Evolutionary conservation across 495 filamentous ascomycete genomes (phyloP), one percentile per base, ranked within the genome.

Genomic region (Xylaria castorea): DNA sequence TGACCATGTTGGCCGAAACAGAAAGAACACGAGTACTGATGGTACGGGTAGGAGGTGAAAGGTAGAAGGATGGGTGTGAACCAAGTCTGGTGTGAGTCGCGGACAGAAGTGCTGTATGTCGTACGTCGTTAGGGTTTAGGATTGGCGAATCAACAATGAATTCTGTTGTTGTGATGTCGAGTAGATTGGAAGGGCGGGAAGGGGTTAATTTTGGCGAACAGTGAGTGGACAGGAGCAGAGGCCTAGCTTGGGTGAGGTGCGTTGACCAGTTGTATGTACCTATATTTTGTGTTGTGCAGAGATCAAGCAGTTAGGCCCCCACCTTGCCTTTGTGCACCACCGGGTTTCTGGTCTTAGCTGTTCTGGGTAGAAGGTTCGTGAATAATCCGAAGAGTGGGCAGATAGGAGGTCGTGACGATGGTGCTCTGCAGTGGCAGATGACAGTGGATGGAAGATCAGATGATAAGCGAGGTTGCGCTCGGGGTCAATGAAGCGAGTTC

Each of bases 1-100:
- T 91, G 62, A 94, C 92, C 94, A 97, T 97, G 40, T 71, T 91
- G 75, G 64, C 12, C 30, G 64, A 64, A 38, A 46, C 40, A 44
- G 57, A 57, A 69, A 2, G 64, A 51, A 14, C 0, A 14, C 25
- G 53, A 25, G 51, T 60, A 42, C n/a, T n/a, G n/a, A n/a, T n/a
- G 16, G 36, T 34, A 32, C 36, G 30, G 48, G 64, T 36, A 57
- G 22, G n/a, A 27, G 64, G 36, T 30, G 60, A 36, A 36, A 32
- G 18, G 22, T 51, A 73, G 44, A 44, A 61, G 51, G 32, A 16
- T 12, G 30, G n/a, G 51, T 51, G 18, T 57, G 51, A 34, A 60
- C 44, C 50, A 60, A 30, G 27, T 36, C 20, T 22, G 32, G 22
- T 38, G 34, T 30, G 58, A 20, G 44, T 38, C 48, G 38, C 11